Evolutionary conservation across 2,329 filamentous ascomycete species (phyloP), one percentile per base, ranked within the genome.

Genomic region (Colletotrichum tanaceti): DNA sequence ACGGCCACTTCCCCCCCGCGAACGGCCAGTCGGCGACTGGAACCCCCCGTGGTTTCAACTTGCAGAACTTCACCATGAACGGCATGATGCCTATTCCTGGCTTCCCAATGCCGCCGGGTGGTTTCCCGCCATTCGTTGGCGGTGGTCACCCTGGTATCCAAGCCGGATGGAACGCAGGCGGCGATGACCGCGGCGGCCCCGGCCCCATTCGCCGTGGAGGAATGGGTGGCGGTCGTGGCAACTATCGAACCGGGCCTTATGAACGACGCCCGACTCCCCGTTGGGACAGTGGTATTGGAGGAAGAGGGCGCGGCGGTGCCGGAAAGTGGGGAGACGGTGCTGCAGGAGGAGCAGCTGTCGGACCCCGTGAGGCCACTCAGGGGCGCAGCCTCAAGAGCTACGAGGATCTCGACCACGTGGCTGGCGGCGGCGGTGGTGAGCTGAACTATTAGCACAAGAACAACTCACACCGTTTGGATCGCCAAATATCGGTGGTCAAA

Each of bases 331-430:
- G 91, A 49, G 92, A 93, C 72, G 91, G 91, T 32, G 84, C 84
- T 3, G 92, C 93, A 57, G 91, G 92, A 46, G 91, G 88, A 28
- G 89, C 91, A 41, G 90, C 91, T 2, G 91, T 94, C 69, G 94
- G 94, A 0, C 95, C 96, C 22, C 88, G 93, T 22, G 94, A 98
- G 80, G 95, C 96, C 13, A 94, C 97, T 0, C 93, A 97, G 73
- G 96, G 96, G 5, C 89, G 96, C 65, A 97, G 93, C 70, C 82
- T 99, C 72, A 97, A 97, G 86, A 98, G 93, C 79, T 99, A 99
- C 77, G 97, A 99, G 79, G 96, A 99, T 77, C 84, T 99, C 28
- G 96, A 99, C 81, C 95, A 97, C 53, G 91, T 91, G 66, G 89
- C 89, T 44, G 89, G 90, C 16, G 85, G 87, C 43, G 93, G 91